Evolutionary conservation across 306 rosid species (phyloP).

Genomic region (Rosa chinensis): DNA sequence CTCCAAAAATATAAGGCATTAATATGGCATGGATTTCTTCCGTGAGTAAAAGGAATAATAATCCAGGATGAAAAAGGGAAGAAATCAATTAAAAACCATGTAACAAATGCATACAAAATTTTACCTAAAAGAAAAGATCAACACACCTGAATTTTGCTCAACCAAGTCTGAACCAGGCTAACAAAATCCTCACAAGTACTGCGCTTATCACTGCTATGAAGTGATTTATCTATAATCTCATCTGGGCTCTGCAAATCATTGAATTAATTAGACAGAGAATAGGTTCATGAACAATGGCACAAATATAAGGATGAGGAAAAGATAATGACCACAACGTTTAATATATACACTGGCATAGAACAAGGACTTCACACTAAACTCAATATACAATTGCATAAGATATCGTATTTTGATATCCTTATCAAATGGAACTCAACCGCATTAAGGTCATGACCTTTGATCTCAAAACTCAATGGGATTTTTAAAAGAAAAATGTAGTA

Average conservation of each 20-base stretch:
- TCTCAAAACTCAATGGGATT: not conserved
- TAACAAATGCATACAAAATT: not conserved
- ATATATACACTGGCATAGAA: slow-evolving; percentile 5
- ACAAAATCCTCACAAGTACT: slow-evolving; percentile 85
- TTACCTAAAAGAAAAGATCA: slow-evolving; percentile 20
- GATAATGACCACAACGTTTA: not conserved
- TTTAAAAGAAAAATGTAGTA: not conserved
- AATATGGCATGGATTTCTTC: not conserved
- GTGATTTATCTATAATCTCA: slow-evolving; percentile 79
- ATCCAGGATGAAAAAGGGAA: not conserved
- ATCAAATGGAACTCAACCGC: not conserved
- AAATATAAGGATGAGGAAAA: not conserved
- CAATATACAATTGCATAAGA: not conserved
- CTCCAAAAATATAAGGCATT: not conserved
- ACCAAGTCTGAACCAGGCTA: slow-evolving; percentile 76
- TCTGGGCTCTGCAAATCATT: slow-evolving; percentile 77
- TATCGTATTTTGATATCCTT: not conserved
- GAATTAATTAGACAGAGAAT: slow-evolving; percentile 11
- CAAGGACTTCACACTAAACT: not conserved
- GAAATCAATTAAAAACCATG: not conserved
- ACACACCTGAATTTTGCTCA: slow-evolving; percentile 83
- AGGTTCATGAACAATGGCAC: slow-evolving; percentile 5
- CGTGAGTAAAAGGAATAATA: not conserved
- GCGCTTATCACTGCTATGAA: slow-evolving; percentile 65
- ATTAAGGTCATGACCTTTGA: not conserved